Conservation (phyloP, 1,284 basidiomycete species). For the Dichomitus squalens region DNA sequence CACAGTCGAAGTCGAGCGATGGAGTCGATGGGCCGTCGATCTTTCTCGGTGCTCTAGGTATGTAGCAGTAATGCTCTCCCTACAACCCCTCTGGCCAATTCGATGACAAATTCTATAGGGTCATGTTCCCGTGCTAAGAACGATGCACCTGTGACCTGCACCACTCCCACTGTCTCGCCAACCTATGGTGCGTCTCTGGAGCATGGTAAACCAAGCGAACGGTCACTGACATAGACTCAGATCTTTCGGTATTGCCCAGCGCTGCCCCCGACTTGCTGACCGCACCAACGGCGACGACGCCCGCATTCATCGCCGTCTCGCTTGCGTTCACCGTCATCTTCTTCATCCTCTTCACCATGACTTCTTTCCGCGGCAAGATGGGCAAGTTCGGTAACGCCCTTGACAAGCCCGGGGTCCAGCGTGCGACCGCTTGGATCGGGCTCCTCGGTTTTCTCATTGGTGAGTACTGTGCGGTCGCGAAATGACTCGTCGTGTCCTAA, state of each 20-base stretch:
- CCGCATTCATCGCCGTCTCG: constrained; percentile 66
- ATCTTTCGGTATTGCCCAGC: constrained; percentile 60
- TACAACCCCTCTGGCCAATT: background rate
- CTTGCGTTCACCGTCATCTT: constrained; percentile 65
- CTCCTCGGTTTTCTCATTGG: constrained; percentile 75
- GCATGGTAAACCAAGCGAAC: background rate
- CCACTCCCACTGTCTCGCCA: constrained; percentile 56
- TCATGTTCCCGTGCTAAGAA: constrained; percentile 65
- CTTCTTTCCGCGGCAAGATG: constrained; percentile 68
- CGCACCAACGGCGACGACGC: constrained; percentile 62
- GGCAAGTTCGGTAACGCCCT: constrained; percentile 53
- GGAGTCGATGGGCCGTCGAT: constrained; percentile 71
- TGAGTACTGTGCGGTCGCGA: constrained; percentile 31
- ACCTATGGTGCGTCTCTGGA: constrained; percentile 52
- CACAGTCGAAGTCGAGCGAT: constrained; percentile 40
- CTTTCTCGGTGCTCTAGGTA: constrained; percentile 68
- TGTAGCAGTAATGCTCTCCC: constrained; percentile 19
- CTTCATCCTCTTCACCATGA: constrained; percentile 65
- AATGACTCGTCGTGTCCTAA: constrained; percentile 10
- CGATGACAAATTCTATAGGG: constrained; percentile 42
- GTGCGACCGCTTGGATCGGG: constrained; percentile 70
- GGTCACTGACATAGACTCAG: constrained; percentile 38
- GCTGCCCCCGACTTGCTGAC: constrained; percentile 60
- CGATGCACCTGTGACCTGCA: constrained; percentile 56
- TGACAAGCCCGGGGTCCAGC: constrained; percentile 61